Percentiles rank a stretch among this genome's conserved stretches.
These are phyloP conservation scores for Xylaria curta DNA, from an alignment of 495 filamentous ascomycete genomes.

Conservation along the genomic window DNA sequence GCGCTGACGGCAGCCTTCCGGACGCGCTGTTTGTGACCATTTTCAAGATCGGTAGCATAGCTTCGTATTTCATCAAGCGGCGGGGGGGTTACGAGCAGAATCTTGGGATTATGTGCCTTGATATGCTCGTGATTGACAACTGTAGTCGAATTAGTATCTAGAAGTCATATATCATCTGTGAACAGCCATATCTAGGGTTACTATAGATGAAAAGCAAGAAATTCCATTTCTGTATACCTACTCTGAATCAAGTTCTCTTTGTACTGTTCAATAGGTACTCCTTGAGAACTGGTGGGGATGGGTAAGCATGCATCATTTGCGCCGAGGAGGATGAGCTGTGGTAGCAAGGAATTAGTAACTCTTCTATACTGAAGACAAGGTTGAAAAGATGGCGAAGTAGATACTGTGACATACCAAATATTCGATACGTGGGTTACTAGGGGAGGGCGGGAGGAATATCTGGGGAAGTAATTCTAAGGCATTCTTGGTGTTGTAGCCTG, in stretches of 20 bases:
- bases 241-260: slow-evolving; percentile 66
- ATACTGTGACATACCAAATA: slow-evolving; percentile 64
- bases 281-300: slow-evolving; percentile 63
- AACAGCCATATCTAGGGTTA: background rate
- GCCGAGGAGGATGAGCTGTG: slow-evolving; percentile 79
- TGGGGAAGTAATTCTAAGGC: slow-evolving; percentile 49
- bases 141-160: slow-evolving; percentile 29
- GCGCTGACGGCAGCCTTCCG: slow-evolving; percentile 70
- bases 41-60: slow-evolving; percentile 57
- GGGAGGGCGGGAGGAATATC: slow-evolving; percentile 53
- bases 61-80: slow-evolving; percentile 80
- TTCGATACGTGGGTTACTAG: slow-evolving; percentile 58
- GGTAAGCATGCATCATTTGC: slow-evolving; percentile 83
- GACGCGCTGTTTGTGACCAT: slow-evolving; percentile 55
- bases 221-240: background rate
- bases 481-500: slow-evolving; percentile 58
- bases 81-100: slow-evolving; percentile 79
- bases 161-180: background rate
- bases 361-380: slow-evolving; percentile 3
- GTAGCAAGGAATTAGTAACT: slow-evolving; percentile 29
- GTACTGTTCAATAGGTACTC: slow-evolving; percentile 76
- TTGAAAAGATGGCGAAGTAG: background rate
- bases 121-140: slow-evolving; percentile 74
- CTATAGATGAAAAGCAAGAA: background rate
- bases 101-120: slow-evolving; percentile 69